Evolutionary conservation across 192 early-diverging fungal genomes (phyloP).

Genomic region (Phlyctochytrium planicorne): DNA sequence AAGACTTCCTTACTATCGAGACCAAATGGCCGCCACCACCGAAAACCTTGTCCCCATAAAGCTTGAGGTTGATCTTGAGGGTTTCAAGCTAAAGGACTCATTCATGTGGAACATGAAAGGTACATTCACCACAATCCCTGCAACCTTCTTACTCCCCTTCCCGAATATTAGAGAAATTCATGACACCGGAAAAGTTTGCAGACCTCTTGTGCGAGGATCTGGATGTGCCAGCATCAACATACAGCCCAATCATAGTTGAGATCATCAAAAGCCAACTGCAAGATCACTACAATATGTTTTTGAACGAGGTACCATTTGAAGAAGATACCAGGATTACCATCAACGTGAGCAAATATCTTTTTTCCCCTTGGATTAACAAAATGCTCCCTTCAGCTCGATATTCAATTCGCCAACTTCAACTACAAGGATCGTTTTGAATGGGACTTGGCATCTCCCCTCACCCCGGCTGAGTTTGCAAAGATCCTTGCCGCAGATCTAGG

Average conservation of each 20-base stretch:
- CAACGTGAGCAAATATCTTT: conserved; percentile 16
- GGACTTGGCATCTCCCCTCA: conserved; percentile 67
- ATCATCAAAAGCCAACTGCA: conserved; percentile 59
- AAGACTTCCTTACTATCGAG: conserved; percentile 20
- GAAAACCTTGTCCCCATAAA: conserved; percentile 48
- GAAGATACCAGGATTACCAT: conserved; percentile 21
- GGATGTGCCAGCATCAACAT: conserved; percentile 53
- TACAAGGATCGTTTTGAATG: conserved; percentile 82
- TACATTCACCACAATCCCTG: conserved; percentile 11
- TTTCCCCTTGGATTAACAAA: not conserved
- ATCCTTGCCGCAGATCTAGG: conserved; percentile 70
- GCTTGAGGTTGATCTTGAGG: conserved; percentile 54
- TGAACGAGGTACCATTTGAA: conserved; percentile 17
- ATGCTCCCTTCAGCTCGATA: conserved; percentile 15
- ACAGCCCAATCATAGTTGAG: conserved; percentile 52
- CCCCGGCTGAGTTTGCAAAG: conserved; percentile 73
- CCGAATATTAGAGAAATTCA: not conserved
- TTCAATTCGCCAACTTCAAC: conserved; percentile 23
- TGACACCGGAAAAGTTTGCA: conserved; percentile 83
- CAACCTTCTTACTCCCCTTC: not conserved
- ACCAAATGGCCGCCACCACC: conserved; percentile 16
- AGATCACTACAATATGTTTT: conserved; percentile 30
- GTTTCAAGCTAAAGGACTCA: conserved; percentile 46
- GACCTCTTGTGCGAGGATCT: conserved; percentile 80
- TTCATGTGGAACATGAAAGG: conserved; percentile 64